These are phyloP conservation scores for Hibiscus trionum DNA, from an alignment of 345 rosid species.

Conservation along the genomic window DNA sequence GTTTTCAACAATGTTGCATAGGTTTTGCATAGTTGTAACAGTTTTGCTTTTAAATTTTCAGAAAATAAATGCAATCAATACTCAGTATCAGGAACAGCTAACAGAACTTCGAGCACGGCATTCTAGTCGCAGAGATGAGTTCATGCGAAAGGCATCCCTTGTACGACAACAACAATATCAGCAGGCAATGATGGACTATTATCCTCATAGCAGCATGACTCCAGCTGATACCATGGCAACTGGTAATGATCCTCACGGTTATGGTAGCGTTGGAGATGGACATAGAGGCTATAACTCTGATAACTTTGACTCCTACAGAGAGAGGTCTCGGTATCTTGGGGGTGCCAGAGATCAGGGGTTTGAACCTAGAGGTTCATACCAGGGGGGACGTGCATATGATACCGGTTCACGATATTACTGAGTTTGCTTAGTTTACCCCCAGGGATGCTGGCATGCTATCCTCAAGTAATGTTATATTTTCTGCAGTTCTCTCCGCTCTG, in stretches of 20 bases:
- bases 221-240: conserved; percentile 24
- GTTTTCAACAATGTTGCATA: background rate
- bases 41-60: conserved; percentile 18
- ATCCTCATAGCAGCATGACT: conserved; percentile 33
- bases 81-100: conserved; percentile 62
- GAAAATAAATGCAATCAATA: conserved; percentile 64
- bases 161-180: conserved; percentile 58
- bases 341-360: conserved; percentile 51
- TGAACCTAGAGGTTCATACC: conserved; percentile 57
- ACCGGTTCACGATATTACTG: conserved; percentile 49
- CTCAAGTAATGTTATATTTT: background rate
- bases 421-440: conserved; percentile 6
- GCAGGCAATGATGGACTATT: conserved; percentile 36
- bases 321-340: conserved; percentile 43
- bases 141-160: conserved; percentile 57
- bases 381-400: conserved; percentile 54
- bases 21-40: background rate
- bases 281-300: conserved; percentile 39
- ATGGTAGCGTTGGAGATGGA: conserved; percentile 34
- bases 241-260: conserved; percentile 42
- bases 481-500: background rate
- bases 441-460: background rate
- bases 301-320: conserved; percentile 49
- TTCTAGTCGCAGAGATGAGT: conserved; percentile 61
- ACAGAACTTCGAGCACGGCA: conserved; percentile 54